Conservation (phyloP, 805 yeast species). For the Wickerhamomyces bisporus region DNA sequence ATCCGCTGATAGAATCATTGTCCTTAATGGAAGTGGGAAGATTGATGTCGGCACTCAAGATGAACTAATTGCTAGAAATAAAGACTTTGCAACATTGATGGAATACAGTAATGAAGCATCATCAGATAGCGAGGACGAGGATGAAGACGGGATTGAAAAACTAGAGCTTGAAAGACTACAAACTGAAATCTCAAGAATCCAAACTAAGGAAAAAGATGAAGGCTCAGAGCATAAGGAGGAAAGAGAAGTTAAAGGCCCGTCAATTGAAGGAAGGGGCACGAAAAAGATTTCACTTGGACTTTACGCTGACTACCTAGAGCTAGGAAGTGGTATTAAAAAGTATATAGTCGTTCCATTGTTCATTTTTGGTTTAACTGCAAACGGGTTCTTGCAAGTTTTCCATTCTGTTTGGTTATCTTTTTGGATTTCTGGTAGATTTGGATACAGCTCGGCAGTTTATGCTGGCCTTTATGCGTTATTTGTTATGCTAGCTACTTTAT, state of each 20-base stretch:
- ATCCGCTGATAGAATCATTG: slow-evolving; percentile 64
- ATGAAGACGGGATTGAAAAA: slow-evolving; percentile 24
- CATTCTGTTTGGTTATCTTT: slow-evolving; percentile 73
- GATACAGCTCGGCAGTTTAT: slow-evolving; percentile 42
- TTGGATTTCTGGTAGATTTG: slow-evolving; percentile 60
- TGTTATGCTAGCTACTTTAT: slow-evolving; percentile 41
- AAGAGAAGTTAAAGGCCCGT: slow-evolving; percentile 16
- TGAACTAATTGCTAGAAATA: slow-evolving; percentile 42
- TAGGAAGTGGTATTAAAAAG: slow-evolving; percentile 43
- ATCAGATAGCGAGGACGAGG: slow-evolving; percentile 25
- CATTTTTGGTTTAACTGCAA: slow-evolving; percentile 19
- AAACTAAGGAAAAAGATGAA: slow-evolving; percentile 19
- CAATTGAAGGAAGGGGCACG: slow-evolving; percentile 20
- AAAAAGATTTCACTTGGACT: slow-evolving; percentile 24
- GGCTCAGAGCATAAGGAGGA: no score
- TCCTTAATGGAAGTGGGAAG: slow-evolving; percentile 58
- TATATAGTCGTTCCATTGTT: slow-evolving; percentile 25
- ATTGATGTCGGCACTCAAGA: slow-evolving; percentile 56
- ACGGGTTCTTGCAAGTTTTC: slow-evolving; percentile 49
- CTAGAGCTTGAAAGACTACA: slow-evolving; percentile 17
- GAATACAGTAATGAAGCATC: slow-evolving; percentile 36
- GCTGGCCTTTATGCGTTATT: slow-evolving; percentile 62
- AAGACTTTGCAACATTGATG: slow-evolving; percentile 46
- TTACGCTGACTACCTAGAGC: slow-evolving; percentile 35
- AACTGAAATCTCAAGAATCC: slow-evolving; percentile 18